Evolutionary conservation across 2,329 filamentous ascomycete species (phyloP), one percentile per base, ranked within the genome.

Genomic region (Claviceps fusiformis): DNA sequence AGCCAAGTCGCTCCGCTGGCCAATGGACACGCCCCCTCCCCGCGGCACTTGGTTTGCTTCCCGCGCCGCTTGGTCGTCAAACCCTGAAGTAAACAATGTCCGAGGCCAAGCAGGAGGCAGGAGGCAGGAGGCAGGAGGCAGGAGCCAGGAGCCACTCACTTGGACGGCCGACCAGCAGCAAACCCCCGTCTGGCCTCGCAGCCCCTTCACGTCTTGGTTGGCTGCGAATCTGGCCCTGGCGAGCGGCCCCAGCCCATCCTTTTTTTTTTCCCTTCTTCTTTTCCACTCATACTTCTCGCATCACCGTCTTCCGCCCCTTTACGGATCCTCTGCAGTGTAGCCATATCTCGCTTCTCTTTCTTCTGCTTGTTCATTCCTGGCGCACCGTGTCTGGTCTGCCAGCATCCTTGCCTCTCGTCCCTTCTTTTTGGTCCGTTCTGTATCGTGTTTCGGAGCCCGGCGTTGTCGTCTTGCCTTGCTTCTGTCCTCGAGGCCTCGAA

Each of bases 391-490:
- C 49, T 60, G 24, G 0, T 29, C 59, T 56, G 41, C 10, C 17
- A 17, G 27, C 27, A 11, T 48, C 27, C 7, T 33, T 33, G 46
- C 33, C 29, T 17, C 17, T 58, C 56, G 13, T 41, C n/a, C 37
- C 9, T 13, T n/a, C 51, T 55, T 48, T 57, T 48, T 57, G 48
- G 61, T 62, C 29, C 29, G 3, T 53, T 29, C 58, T 60, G 61
- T 59, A 60, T 55, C 56, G 52, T 58, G 49, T n/a, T 46, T 52
- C 54, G 59, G 61, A 64, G 63, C 63, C 60, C 60, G 61, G 63
- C 61, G 61, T 65, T 65, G 43, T 52, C 61, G 62, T 59, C 61
- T 61, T 61, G 59, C 57, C 59, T 61, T 59, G 55, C 59, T 58
- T 59, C 49, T 51, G 59, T 45, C 39, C 43, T 48, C 31, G 19